A percentile compares a stretch with the other conserved stretches of the same genome.
Conservation (phyloP, 768 basidiomycete genomes). For the Kondoa subrosea region DNA sequence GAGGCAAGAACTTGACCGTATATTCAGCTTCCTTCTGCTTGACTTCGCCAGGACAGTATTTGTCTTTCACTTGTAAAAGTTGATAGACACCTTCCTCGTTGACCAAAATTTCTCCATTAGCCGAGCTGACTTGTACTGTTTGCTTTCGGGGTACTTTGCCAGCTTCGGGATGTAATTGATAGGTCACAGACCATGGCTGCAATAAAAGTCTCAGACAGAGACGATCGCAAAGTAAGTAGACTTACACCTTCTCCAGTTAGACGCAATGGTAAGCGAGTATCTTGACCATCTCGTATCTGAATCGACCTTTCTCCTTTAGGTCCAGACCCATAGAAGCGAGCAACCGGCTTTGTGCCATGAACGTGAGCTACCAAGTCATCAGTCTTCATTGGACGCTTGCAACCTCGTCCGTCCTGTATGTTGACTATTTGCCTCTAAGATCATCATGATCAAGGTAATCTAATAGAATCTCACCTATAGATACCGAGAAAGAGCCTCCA, state of each 20-base stretch:
- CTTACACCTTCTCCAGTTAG: conserved; percentile 79
- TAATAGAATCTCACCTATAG: conserved; percentile 17
- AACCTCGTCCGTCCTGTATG: conserved; percentile 75
- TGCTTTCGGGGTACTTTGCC: neutral
- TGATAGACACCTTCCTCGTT: conserved; percentile 37
- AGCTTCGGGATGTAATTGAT: conserved; percentile 35
- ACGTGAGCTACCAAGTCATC: conserved; percentile 75
- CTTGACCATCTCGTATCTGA: conserved; percentile 56
- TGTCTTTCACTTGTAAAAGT: conserved; percentile 50
- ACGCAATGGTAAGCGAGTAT: conserved; percentile 56
- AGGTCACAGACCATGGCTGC: conserved; percentile 77
- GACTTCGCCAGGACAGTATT: conserved; percentile 66
- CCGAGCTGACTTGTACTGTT: conserved; percentile 5
- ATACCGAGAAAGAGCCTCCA: conserved; percentile 25
- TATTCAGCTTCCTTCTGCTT: conserved; percentile 46
- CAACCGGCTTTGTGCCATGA: conserved; percentile 69
- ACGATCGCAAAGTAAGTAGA: conserved; percentile 7
- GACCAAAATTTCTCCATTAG: conserved; percentile 36
- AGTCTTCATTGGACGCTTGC: conserved; percentile 55
- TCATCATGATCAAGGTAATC: neutral
- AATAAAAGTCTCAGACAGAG: neutral
- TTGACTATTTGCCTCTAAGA: conserved; percentile 44
- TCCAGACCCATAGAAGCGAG: conserved; percentile 40
- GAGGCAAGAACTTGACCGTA: conserved; percentile 58
- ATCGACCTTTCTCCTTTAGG: conserved; percentile 36